phyloP scores from a whole-genome alignment of 768 basidiomycete genomes.

The Kwoniella botswanensis region DNA sequence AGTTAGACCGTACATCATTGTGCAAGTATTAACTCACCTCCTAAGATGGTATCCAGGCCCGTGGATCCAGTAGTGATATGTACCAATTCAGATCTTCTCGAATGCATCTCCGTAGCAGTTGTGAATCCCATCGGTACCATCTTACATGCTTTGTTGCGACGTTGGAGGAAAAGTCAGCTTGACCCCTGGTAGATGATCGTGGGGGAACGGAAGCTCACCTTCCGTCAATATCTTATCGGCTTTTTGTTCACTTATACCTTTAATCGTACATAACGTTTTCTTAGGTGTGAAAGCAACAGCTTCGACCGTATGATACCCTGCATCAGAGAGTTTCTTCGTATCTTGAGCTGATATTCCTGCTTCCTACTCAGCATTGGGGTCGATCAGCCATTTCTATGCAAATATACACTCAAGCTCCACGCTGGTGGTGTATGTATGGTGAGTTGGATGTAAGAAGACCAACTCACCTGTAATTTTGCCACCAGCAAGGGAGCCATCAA shows the following conservation, averaged over 20 bases:
- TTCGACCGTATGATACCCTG: slow-evolving; percentile 91
- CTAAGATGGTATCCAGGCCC: slow-evolving; percentile 91
- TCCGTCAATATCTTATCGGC: slow-evolving; percentile 94
- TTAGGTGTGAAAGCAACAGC: slow-evolving; percentile 96
- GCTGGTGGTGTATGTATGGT: not conserved
- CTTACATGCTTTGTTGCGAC: slow-evolving; percentile 72
- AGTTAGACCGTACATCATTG: slow-evolving; percentile 3
- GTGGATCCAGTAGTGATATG: slow-evolving; percentile 97
- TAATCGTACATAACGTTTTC: slow-evolving; percentile 85
- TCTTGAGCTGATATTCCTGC: slow-evolving; percentile 86
- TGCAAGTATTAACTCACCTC: slow-evolving; percentile 56
- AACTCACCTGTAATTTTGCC: slow-evolving; percentile 64
- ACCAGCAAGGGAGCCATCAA: slow-evolving; percentile 83
- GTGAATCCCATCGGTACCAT: slow-evolving; percentile 97
- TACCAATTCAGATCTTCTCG: slow-evolving; percentile 89
- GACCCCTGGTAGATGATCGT: too few relatives aligned
- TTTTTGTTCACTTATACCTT: slow-evolving; percentile 95
- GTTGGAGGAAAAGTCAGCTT: too few relatives aligned
- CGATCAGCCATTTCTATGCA: too few relatives aligned
- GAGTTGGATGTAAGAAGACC: not conserved
- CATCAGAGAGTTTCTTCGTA: slow-evolving; percentile 91
- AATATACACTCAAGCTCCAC: too few relatives aligned
- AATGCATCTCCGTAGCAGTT: slow-evolving; percentile 96
- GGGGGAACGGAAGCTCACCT: slow-evolving; percentile 63
- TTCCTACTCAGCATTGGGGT: slow-evolving; percentile 63